A percentile compares a stretch with the other conserved stretches of the same genome.
Conservation (phyloP, 225 moss, liverwort and hornwort genomes). For the Neckera pumila region DNA sequence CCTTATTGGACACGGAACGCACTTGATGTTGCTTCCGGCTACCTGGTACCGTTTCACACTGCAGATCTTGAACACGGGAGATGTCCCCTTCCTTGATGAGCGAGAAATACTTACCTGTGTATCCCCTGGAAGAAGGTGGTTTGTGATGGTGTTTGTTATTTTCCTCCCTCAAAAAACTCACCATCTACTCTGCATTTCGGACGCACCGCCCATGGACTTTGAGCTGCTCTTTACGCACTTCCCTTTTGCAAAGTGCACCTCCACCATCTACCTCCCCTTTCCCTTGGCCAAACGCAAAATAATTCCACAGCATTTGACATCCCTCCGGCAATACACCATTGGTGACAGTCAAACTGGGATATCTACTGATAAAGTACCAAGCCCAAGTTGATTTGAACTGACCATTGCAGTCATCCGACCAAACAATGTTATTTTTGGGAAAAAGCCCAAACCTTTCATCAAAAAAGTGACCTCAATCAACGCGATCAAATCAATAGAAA, state of each 20-base stretch:
- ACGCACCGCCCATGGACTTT: rapidly evolving
- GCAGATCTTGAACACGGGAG: neutral
- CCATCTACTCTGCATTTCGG: neutral
- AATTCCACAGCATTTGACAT: neutral
- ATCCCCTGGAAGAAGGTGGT: neutral
- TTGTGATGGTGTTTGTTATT: neutral
- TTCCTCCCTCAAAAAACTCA: too few relatives aligned
- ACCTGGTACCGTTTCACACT: neutral
- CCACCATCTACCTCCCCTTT: neutral
- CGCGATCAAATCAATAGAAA: too few relatives aligned
- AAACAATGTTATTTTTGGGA: neutral
- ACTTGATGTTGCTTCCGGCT: neutral
- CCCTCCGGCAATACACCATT: neutral
- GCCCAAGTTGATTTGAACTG: neutral
- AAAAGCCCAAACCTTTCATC: neutral
- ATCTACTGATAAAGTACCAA: neutral
- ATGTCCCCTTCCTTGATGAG: neutral
- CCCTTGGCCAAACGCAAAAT: neutral
- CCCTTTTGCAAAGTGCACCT: neutral
- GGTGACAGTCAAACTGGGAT: neutral
- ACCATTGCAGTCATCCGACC: neutral
- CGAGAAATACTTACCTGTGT: neutral
- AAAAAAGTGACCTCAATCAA: neutral
- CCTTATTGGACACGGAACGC: neutral
- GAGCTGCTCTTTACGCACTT: neutral